Evolutionary conservation across 1,284 basidiomycete genomes (phyloP).

Genomic region (Marasmius sp.): DNA sequence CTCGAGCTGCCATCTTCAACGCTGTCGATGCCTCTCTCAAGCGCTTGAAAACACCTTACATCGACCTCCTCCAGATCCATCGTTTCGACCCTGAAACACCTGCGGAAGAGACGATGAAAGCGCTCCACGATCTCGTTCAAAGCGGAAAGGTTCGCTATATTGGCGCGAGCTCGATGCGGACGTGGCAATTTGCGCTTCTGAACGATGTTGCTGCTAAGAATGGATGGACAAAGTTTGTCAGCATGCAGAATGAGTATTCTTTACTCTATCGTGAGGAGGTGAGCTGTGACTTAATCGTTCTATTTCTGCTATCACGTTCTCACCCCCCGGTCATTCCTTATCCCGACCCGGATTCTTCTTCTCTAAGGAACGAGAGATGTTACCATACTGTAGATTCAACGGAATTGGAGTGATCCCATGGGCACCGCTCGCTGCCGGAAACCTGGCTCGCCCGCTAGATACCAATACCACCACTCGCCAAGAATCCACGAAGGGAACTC

Average conservation of each 20-base stretch:
- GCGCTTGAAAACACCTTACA: slow-evolving; percentile 33
- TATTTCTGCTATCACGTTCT: not conserved
- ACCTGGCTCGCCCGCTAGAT: slow-evolving; percentile 14
- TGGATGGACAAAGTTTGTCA: slow-evolving; percentile 28
- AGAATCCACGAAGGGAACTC: slow-evolving; percentile 1
- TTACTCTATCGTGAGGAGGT: slow-evolving; percentile 37
- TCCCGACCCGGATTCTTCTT: not conserved
- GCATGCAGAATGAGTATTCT: slow-evolving; percentile 28
- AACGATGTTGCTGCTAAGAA: slow-evolving; percentile 19
- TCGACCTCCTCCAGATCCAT: slow-evolving; percentile 38
- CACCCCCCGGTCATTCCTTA: too few relatives aligned
- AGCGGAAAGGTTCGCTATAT: slow-evolving; percentile 41
- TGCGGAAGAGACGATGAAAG: slow-evolving; percentile 40
- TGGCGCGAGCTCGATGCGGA: slow-evolving; percentile 35
- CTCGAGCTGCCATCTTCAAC: slow-evolving; percentile 37
- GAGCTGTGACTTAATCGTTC: slow-evolving; percentile 7
- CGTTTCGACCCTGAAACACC: slow-evolving; percentile 34
- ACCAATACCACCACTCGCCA: slow-evolving; percentile 30
- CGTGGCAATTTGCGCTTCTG: slow-evolving; percentile 32
- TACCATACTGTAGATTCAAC: slow-evolving; percentile 19
- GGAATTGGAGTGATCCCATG: slow-evolving; percentile 23
- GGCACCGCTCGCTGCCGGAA: slow-evolving; percentile 15
- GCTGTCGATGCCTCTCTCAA: slow-evolving; percentile 31
- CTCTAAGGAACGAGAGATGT: slow-evolving; percentile 20
- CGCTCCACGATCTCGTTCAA: slow-evolving; percentile 39